These are phyloP conservation scores for Psilocybe mexicana DNA, from an alignment of 1,284 basidiomycete genomes.

Conservation along the genomic window DNA sequence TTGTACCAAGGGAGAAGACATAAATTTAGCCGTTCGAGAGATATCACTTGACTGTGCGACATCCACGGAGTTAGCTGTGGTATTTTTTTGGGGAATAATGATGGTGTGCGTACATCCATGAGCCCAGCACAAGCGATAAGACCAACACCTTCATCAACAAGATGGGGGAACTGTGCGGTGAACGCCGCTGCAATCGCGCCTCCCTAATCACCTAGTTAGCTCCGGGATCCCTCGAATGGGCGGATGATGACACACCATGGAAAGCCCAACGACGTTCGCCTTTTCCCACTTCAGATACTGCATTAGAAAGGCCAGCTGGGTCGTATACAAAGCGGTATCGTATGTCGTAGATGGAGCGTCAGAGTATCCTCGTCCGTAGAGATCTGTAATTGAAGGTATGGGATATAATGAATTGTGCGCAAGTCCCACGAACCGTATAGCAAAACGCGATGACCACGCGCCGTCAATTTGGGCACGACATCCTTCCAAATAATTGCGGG, in stretches of 20 bases:
- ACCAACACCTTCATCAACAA: conserved; percentile 62
- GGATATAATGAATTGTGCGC: neutral
- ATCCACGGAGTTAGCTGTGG: neutral
- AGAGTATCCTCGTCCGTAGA: conserved; percentile 80
- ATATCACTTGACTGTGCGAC: conserved; percentile 55
- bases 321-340: conserved; percentile 61
- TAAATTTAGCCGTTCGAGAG: conserved; percentile 68
- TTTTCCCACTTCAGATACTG: conserved; percentile 73
- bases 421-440: conserved; percentile 57
- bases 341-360: conserved; percentile 72
- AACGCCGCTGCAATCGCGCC: conserved; percentile 73
- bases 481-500: conserved; percentile 76
- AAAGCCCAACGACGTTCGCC: conserved; percentile 64
- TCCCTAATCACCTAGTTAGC: conserved; percentile 43
- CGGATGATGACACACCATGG: conserved; percentile 55
- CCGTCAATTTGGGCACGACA: conserved; percentile 61
- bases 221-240: neutral
- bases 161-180: conserved; percentile 64
- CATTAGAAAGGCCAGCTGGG: conserved; percentile 78
- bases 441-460: conserved; percentile 69
- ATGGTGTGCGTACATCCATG: conserved; percentile 49
- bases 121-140: conserved; percentile 70
- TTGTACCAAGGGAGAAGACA: conserved; percentile 71
- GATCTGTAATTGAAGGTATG: conserved; percentile 50
- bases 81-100: neutral